Evolutionary conservation across 306 rosid species (phyloP).

Genomic region (Styphnolobium japonicum): DNA sequence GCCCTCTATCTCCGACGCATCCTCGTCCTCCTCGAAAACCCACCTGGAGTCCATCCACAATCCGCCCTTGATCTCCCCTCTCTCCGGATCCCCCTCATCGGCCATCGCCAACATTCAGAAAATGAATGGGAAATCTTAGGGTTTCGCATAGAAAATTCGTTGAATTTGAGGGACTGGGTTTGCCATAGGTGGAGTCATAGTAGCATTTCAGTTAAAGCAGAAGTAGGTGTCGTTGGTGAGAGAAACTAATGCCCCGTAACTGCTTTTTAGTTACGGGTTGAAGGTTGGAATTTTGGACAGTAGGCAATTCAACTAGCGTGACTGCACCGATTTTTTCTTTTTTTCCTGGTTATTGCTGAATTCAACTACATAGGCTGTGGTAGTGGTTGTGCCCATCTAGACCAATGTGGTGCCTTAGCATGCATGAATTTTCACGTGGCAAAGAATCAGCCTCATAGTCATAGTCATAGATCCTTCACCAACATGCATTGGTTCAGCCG

Average conservation of each 20-base stretch:
- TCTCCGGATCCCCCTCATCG: slow-evolving; percentile 22
- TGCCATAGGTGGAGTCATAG: background rate
- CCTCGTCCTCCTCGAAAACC: slow-evolving; percentile 48
- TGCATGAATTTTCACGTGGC: background rate
- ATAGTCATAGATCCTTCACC: no score
- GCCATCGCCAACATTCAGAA: background rate
- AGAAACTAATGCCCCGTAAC: no score
- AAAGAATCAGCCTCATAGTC: no score
- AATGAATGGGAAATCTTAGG: slow-evolving; percentile 6
- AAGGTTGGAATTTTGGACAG: no score
- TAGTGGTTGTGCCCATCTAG: no score
- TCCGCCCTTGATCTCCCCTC: slow-evolving; percentile 3
- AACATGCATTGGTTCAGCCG: no score
- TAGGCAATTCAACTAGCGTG: no score
- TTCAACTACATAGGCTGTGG: no score
- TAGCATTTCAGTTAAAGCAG: background rate
- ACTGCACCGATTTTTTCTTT: no score
- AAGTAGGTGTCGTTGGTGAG: background rate
- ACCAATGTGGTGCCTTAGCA: no score
- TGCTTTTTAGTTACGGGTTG: no score
- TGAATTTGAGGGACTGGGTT: background rate
- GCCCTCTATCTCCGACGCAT: slow-evolving; percentile 39
- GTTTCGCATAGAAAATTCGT: background rate
- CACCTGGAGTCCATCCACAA: slow-evolving; percentile 35
- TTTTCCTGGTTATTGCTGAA: no score